A percentile compares a stretch with the other conserved stretches of the same genome.
phyloP scores from a whole-genome alignment of 176 grass and related monocot species.

The Secale cereale region DNA sequence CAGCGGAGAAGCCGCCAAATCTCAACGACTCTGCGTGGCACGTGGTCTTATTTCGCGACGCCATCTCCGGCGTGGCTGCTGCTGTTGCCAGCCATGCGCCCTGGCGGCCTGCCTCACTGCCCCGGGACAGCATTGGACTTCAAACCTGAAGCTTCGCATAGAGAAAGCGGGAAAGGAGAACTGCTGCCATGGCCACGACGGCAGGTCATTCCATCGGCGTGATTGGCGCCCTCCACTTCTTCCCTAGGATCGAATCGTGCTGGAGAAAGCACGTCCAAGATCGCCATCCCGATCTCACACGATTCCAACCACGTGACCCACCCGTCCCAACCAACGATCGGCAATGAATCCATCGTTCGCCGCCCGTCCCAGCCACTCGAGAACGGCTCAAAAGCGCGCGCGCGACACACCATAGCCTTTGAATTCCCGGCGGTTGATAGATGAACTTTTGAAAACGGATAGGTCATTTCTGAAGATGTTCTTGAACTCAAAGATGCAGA shows the following conservation, averaged over 20 bases:
- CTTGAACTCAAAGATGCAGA: not conserved
- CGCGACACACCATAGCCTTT: too few species aligned
- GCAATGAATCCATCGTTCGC: not conserved
- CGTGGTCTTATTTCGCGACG: not conserved
- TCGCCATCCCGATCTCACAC: conserved; percentile 21
- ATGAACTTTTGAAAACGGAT: too few species aligned
- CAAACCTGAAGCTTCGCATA: not conserved
- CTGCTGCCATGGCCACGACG: not conserved
- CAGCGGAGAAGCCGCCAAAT: too few species aligned
- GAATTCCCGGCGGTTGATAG: too few species aligned
- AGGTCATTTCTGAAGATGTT: not conserved
- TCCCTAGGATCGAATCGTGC: conserved; percentile 12
- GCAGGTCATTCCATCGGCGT: conserved; percentile 7
- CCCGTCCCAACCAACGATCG: conserved; percentile 21
- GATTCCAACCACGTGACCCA: conserved; percentile 24
- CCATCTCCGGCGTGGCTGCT: too few species aligned
- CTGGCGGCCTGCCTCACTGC: not conserved
- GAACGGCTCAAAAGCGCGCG: too few species aligned
- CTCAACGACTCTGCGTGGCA: not conserved
- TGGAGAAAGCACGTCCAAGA: conserved; percentile 34
- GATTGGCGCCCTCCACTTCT: too few species aligned
- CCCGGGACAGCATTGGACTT: not conserved
- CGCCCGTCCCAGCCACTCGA: not conserved
- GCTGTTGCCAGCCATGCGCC: not conserved
- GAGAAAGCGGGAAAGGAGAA: not conserved